Evolutionary conservation across 192 early-diverging fungal species (phyloP).

Genomic region (Thamnidium elegans): DNA sequence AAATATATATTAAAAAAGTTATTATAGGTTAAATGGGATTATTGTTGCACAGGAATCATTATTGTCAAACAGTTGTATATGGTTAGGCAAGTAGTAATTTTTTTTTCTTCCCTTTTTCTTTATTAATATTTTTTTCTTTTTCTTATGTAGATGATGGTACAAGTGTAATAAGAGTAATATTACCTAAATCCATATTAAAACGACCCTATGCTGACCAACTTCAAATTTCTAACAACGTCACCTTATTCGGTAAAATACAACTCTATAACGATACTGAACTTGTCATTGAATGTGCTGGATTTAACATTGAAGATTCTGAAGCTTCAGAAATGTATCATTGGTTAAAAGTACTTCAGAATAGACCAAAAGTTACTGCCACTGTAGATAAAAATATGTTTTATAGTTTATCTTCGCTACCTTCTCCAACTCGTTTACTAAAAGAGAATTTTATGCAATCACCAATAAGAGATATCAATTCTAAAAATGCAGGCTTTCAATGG

Average conservation of each 20-base stretch:
- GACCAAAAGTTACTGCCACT: background rate
- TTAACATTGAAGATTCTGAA: too few species aligned
- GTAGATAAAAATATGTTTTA: background rate
- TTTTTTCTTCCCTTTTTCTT: background rate
- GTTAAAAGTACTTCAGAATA: too few species aligned
- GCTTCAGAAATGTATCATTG: too few species aligned
- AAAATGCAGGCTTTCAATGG: background rate
- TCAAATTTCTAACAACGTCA: background rate
- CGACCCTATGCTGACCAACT: background rate
- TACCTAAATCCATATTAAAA: background rate
- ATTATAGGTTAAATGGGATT: conserved; percentile 17
- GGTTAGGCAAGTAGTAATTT: conserved; percentile 14
- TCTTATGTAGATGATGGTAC: conserved; percentile 17
- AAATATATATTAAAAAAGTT: conserved; percentile 8
- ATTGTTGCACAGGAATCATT: background rate
- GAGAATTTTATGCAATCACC: background rate
- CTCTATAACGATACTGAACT: too few species aligned
- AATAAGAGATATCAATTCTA: background rate
- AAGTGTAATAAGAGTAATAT: conserved; percentile 3
- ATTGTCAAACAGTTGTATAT: background rate
- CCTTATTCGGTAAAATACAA: too few species aligned
- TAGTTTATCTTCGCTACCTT: background rate
- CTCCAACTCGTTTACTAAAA: background rate
- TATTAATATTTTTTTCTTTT: too few species aligned
- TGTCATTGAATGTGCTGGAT: too few species aligned